Evolutionary conservation across 2,329 filamentous ascomycete species (phyloP), one percentile per base, ranked within the genome.

Genomic region (Colletotrichum liriopes): DNA sequence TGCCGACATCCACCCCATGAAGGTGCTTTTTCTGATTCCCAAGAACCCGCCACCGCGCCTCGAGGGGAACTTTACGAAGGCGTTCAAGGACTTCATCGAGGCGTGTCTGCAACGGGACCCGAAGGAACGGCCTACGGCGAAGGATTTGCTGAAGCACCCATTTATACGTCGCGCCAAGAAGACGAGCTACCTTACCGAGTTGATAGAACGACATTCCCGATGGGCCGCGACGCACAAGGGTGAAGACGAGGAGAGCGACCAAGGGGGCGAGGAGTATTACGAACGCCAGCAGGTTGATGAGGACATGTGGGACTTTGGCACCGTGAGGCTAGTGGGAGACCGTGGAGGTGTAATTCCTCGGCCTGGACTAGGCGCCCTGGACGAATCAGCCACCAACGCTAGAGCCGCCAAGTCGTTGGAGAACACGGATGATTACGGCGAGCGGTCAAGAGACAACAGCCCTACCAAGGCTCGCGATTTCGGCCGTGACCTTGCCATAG

Each of bases 251-350:
- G 93, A 94, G 9, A 88, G 90, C 35, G 85, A 88, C 37, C 91
- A 93, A 29, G 87, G 86, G 11, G 86, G 89, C 47, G 87, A 90
- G 58, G 84, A 86, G 16, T 83, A 85, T 26, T 74, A 85, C 1
- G 88, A 92, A 69, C 88, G 93, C 43, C 83, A 86, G 74, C 84
- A 84, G 23, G 85, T 89, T 9, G 88, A 92, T 73, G 94, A 98
- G 80, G 96, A 98, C 81, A 90, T 98, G 79, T 99, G 96, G 96
- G 96, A 99, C 81, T 99, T 99, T 85, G 96, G 96, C 54, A 99
- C 96, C 0, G 94, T 99, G 64, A 90, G 95, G 68, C 92, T 97
- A 7, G 91, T 92, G n/a, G 90, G 89, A 41, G 90, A 92, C 65
- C 88, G 90, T 37, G 91, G 91, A 73, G 88, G 87, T 39, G 79